Percentiles rank a stretch among this genome's conserved stretches.
phyloP scores from a whole-genome alignment of 495 filamentous ascomycete genomes.

The Glutinoglossum americanum region DNA sequence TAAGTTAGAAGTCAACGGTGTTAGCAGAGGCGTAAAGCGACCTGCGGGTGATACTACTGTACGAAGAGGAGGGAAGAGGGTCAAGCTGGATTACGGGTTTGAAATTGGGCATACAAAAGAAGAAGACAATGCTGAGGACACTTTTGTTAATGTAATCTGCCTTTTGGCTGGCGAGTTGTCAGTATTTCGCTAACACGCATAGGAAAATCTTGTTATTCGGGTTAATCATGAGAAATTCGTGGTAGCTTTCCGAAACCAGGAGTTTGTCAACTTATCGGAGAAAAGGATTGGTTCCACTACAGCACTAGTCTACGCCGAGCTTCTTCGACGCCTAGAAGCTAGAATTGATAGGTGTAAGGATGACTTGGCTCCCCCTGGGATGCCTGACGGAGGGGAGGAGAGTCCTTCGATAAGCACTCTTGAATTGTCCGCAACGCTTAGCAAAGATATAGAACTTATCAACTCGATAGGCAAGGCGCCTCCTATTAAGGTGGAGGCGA shows the following conservation, averaged over 20 bases:
- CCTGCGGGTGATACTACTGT: background rate
- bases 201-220: slow-evolving; percentile 45
- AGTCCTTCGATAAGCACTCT: slow-evolving; percentile 14
- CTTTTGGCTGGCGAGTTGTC: background rate
- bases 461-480: slow-evolving; percentile 13
- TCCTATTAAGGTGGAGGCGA: slow-evolving; percentile 3
- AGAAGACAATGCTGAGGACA: background rate
- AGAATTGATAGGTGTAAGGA: slow-evolving; percentile 42
- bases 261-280: slow-evolving; percentile 39
- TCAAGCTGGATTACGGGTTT: slow-evolving; percentile 6
- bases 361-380: slow-evolving; percentile 22
- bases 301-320: slow-evolving; percentile 47
- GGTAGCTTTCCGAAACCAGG: slow-evolving; percentile 58
- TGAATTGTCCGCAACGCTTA: slow-evolving; percentile 14
- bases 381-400: slow-evolving; percentile 31
- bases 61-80: slow-evolving; percentile 11
- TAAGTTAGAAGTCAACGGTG: background rate
- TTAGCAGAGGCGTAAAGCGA: background rate
- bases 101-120: background rate
- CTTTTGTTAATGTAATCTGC: background rate
- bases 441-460: slow-evolving; percentile 13
- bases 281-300: slow-evolving; percentile 41
- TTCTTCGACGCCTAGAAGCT: slow-evolving; percentile 48
- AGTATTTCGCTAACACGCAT: background rate
- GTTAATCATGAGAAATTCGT: slow-evolving; percentile 72